phyloP scores from a whole-genome alignment of 1,139 yeast genomes.

The Taphrina betulina region DNA sequence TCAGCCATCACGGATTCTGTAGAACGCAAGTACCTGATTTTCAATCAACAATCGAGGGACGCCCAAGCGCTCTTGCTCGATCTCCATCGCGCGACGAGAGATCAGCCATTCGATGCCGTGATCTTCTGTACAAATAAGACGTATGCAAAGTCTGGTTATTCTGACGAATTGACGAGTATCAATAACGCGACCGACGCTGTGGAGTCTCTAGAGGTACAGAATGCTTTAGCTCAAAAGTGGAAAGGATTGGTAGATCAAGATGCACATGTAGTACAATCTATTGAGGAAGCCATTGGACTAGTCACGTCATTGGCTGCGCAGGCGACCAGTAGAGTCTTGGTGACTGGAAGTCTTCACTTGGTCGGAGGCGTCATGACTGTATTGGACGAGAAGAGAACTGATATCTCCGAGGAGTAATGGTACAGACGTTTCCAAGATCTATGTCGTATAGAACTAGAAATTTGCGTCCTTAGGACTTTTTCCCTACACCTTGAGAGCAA shows the following conservation, averaged over 20 bases:
- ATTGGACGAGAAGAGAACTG: slow-evolving; percentile 50
- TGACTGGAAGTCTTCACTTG: slow-evolving; percentile 87
- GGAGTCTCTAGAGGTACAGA: slow-evolving; percentile 78
- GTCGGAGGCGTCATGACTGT: slow-evolving; percentile 94
- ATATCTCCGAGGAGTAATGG: too few species aligned
- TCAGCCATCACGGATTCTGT: slow-evolving; percentile 44
- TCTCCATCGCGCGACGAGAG: slow-evolving; percentile 45
- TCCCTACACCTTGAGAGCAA: too few species aligned
- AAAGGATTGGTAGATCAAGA: slow-evolving; percentile 48
- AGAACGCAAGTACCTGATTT: slow-evolving; percentile 55
- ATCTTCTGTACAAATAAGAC: slow-evolving; percentile 90
- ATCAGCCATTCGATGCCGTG: slow-evolving; percentile 62
- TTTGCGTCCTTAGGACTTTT: too few species aligned
- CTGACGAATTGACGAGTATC: slow-evolving; percentile 75
- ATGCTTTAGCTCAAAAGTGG: slow-evolving; percentile 71
- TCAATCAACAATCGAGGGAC: slow-evolving; percentile 93
- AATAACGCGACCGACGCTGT: slow-evolving; percentile 77
- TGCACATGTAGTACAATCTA: slow-evolving; percentile 64
- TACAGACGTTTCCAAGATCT: too few species aligned
- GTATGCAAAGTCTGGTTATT: slow-evolving; percentile 74
- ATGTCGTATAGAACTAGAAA: too few species aligned
- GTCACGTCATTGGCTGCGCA: slow-evolving; percentile 46
- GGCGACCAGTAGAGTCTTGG: slow-evolving; percentile 53
- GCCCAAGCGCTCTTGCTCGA: slow-evolving; percentile 62
- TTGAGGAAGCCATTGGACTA: slow-evolving; percentile 69